Evolutionary conservation across 2,329 filamentous ascomycete species (phyloP).

Genomic region (Bimuria novae-zelandiae): DNA sequence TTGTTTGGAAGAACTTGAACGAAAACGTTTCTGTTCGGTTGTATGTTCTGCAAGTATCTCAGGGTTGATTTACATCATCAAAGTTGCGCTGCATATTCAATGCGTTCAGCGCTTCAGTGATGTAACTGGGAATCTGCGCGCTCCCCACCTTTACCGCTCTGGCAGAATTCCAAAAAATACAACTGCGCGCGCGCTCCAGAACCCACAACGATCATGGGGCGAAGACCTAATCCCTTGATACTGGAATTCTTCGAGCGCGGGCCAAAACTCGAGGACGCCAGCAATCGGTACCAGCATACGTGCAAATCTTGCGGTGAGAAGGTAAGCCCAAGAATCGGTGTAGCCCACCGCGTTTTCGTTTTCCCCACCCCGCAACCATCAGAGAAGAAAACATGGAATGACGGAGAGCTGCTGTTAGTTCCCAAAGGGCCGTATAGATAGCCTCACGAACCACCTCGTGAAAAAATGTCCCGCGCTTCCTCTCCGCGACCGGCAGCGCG

Average conservation of each 20-base stretch:
- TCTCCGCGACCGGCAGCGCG: constrained; percentile 74
- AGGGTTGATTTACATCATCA: too few relatives aligned
- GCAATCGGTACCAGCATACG: constrained; percentile 89
- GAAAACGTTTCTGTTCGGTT: too few relatives aligned
- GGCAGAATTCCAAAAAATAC: constrained; percentile 5
- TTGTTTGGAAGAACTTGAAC: too few relatives aligned
- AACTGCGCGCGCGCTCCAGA: neutral
- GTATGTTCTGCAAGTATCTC: too few relatives aligned
- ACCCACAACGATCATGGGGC: constrained; percentile 64
- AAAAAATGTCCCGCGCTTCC: constrained; percentile 85
- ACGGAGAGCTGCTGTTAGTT: constrained; percentile 56
- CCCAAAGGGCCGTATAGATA: constrained; percentile 86
- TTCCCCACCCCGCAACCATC: neutral
- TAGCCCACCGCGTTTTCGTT: constrained; percentile 16
- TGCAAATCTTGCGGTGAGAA: constrained; percentile 87
- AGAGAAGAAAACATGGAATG: constrained; percentile 23
- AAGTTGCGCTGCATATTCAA: too few relatives aligned
- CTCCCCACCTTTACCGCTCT: too few relatives aligned
- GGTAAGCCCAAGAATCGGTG: constrained; percentile 28
- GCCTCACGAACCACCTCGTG: constrained; percentile 77
- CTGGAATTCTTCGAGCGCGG: constrained; percentile 87
- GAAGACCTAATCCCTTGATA: constrained; percentile 82
- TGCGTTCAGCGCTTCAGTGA: too few relatives aligned
- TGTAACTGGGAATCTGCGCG: neutral
- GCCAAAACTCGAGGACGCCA: constrained; percentile 82